phyloP scores from a whole-genome alignment of 441 rosid genomes.

The Capsella rubella region DNA sequence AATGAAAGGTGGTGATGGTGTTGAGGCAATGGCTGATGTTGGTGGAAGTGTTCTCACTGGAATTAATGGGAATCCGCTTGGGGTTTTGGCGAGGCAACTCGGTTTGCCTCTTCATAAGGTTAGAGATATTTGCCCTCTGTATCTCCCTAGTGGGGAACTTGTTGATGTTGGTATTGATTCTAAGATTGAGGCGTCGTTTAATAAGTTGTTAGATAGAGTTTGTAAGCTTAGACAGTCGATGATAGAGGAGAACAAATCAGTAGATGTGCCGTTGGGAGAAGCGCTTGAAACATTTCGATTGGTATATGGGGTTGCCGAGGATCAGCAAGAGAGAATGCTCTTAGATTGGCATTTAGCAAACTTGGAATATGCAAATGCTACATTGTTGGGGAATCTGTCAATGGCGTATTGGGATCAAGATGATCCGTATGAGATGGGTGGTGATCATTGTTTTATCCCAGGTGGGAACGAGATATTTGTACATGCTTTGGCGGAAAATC shows the following conservation, averaged over 20 bases:
- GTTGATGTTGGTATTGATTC: slow-evolving; percentile 82
- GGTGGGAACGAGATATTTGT: slow-evolving; percentile 91
- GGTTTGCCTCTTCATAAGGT: slow-evolving; percentile 93
- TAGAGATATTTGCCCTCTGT: slow-evolving; percentile 87
- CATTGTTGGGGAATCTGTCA: slow-evolving; percentile 80
- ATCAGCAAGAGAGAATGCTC: slow-evolving; percentile 78
- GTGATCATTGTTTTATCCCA: slow-evolving; percentile 94
- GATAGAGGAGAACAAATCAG: slow-evolving; percentile 88
- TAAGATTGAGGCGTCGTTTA: slow-evolving; percentile 78
- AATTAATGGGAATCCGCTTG: slow-evolving; percentile 88
- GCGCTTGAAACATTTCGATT: slow-evolving; percentile 85
- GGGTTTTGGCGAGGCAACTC: slow-evolving; percentile 89
- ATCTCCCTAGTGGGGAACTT: slow-evolving; percentile 76
- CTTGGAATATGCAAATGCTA: slow-evolving; percentile 91
- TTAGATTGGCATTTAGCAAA: slow-evolving; percentile 95
- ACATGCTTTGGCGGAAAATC: slow-evolving; percentile 80
- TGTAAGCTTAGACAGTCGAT: slow-evolving; percentile 91
- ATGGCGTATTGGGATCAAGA: slow-evolving; percentile 98
- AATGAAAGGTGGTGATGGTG: slow-evolving; percentile 79
- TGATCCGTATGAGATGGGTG: slow-evolving; percentile 97
- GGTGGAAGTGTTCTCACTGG: slow-evolving; percentile 95
- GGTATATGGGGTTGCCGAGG: slow-evolving; percentile 80
- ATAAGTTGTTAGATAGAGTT: slow-evolving; percentile 83
- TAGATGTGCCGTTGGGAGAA: slow-evolving; percentile 80
- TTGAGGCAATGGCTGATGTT: slow-evolving; percentile 79